Conservation (phyloP, 139 green algal species). For the Axilococcus clingmanii region DNA sequence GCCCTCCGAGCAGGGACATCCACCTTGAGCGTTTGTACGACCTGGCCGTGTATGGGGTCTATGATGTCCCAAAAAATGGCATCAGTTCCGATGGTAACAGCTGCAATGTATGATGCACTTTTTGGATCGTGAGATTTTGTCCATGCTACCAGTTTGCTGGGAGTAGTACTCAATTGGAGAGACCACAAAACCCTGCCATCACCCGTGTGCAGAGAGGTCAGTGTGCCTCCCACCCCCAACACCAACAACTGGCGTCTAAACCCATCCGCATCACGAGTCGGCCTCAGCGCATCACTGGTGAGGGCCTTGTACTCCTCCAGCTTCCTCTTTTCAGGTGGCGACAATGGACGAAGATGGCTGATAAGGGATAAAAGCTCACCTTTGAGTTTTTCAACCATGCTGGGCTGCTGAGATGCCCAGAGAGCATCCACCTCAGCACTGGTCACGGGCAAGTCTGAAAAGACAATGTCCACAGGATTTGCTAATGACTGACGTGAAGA, state of each 20-base stretch:
- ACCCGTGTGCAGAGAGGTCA: slow-evolving; percentile 79
- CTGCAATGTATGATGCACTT: slow-evolving; percentile 26
- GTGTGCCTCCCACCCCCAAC: slow-evolving; percentile 35
- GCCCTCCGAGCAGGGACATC: slow-evolving; percentile 7
- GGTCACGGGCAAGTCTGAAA: slow-evolving; percentile 61
- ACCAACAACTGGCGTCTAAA: slow-evolving; percentile 27
- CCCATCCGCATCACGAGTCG: slow-evolving; percentile 24
- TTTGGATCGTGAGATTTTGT: slow-evolving; percentile 49
- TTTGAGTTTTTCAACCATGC: slow-evolving; percentile 5
- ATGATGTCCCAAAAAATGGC: slow-evolving; percentile 19
- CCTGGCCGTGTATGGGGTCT: slow-evolving; percentile 41
- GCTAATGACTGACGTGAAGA: slow-evolving; percentile 23
- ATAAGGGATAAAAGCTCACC: slow-evolving; percentile 38
- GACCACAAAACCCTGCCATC: slow-evolving; percentile 78
- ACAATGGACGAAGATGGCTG: slow-evolving; percentile 25
- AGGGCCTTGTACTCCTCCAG: slow-evolving; percentile 5
- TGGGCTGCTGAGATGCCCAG: slow-evolving; percentile 8
- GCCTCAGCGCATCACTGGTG: slow-evolving; percentile 20
- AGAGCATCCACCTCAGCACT: slow-evolving; percentile 18
- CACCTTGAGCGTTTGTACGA: slow-evolving; percentile 1
- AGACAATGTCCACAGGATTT: slow-evolving; percentile 17
- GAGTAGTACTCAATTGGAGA: slow-evolving; percentile 3
- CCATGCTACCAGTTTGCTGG: slow-evolving; percentile 34
- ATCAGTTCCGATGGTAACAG: slow-evolving; percentile 12
- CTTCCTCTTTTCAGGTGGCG: slow-evolving; percentile 2